Base-by-base conservation (phyloP, 2,329 filamentous ascomycete species). In the Helotiales sp. region DNA sequence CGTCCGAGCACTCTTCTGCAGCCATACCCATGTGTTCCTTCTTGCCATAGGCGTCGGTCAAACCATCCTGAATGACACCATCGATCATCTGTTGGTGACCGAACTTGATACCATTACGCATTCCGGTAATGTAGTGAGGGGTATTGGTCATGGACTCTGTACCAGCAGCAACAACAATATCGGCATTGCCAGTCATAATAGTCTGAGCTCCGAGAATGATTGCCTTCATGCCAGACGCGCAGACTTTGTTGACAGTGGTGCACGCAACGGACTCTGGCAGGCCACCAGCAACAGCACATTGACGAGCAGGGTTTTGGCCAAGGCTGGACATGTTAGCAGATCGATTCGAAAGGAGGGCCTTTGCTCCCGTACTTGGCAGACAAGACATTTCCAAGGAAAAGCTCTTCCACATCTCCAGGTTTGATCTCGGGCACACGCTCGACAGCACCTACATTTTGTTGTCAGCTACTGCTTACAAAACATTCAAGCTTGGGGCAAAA, bases 191-290 rank as follows among this genome's bases (percentile, higher is more conserved):
- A 54, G 93, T 96, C 75, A 98, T 92, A 79, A 99, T 99, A 69
- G 93, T 97, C 78, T 98, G 95, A 52, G 93, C 91, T 67, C 90
- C 95, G 60, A 99, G 83, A 66, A 96, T 91, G 72, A 99, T 88
- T 67, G 95, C 91, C 82, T 99, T 99, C 73, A 97, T 80, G 44
- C 89, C 88, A 9, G 93, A 97, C 64, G 95, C 95, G 83, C 95
- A 99, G 73, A 99, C 95, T 81, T 99, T 99, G 88, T 99, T 99
- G 72, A 99, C 85, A 52, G 93, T 96, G 46, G 95, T 99, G 77
- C 88, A 90, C 67, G 96, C 84, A 64, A 89, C 90, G 54, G 83
- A 82, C 63, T 96, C 82, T 54, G 86, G 79, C 64, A 99, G 90
- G 62, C 95, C 95, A 70, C 91, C 95, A 69, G 87, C 85, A 71